Evolutionary conservation across 2,329 filamentous ascomycete species (phyloP), one percentile per base, ranked within the genome.

Genomic region (Chaetomium olivaceum): DNA sequence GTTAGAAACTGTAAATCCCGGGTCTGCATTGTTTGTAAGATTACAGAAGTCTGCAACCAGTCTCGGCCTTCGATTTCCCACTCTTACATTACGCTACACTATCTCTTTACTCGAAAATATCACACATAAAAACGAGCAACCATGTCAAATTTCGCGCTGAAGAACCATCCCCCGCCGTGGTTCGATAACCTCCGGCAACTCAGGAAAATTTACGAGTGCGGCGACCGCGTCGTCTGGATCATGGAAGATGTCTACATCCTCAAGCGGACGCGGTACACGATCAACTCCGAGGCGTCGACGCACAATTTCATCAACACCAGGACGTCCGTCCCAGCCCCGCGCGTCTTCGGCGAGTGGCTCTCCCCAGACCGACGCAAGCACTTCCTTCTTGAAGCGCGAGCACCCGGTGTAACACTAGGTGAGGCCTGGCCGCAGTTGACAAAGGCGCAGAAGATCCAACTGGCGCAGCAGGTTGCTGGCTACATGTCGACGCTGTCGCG

Each of bases 281-380:
- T 16, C 63, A 58, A 65, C 58, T 46, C 54, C 5, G 63, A 65
- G 29, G 58, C 29, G 1, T 43, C 31, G 4, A 65, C 63, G 9
- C 63, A 65, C 58, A 2, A n/a, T 2, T 65, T 61, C 43, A 5
- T 65, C 43, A 14, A 21, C n/a, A n/a, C 19, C 4, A 25, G 31
- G 23, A 59, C 64, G 19, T 19, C n/a, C 5, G n/a, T 67, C 51
- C 66, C 66, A 7, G 51, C 50, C 27, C 66, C 66, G 14, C 9
- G 6, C 9, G 39, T 63, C 14, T 56, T 61, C 55, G 63, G 11
- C 21, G 66, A 67, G 52, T 67, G 63, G 66, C 29, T 39, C 25
- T 58, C 50, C 19, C 12, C 25, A 0, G 36, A 61, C 25, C 29
- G 21, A 12, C 4, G n/a, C 2, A 21, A 29, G 6, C 57, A 66